Conservation (phyloP, 306 rosid genomes). For the Leucaena leucocephala region DNA sequence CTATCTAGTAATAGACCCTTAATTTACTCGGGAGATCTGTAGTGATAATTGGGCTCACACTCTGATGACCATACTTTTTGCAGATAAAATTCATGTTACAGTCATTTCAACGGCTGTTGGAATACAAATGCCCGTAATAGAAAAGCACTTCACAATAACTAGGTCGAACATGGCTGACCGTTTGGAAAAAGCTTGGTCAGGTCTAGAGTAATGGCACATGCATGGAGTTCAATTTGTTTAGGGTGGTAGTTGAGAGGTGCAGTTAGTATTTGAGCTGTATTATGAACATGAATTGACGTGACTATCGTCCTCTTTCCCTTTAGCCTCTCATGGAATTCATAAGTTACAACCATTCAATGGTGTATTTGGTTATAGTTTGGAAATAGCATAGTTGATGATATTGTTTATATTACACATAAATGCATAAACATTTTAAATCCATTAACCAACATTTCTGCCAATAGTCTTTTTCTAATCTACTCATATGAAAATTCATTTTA, state of each 20-base stretch:
- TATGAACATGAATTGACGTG: not conserved
- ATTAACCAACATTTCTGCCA: not conserved
- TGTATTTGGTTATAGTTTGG: too few species aligned
- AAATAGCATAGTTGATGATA: too few species aligned
- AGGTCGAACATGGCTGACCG: constrained; percentile 22
- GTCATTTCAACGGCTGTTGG: not conserved
- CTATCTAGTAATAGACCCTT: too few species aligned
- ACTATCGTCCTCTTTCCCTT: not conserved
- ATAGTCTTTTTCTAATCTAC: too few species aligned
- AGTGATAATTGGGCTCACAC: not conserved
- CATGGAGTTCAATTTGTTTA: not conserved
- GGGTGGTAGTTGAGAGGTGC: not conserved
- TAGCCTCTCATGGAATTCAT: not conserved
- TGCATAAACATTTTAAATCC: not conserved
- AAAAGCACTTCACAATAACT: not conserved
- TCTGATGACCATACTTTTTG: not conserved
- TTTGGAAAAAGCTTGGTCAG: not conserved
- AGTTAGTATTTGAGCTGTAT: not conserved
- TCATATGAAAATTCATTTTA: too few species aligned
- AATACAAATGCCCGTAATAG: not conserved
- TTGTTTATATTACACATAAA: too few species aligned
- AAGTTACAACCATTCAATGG: too few species aligned
- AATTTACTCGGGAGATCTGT: not conserved
- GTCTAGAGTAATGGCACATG: not conserved
- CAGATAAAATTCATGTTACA: not conserved